Base-by-base conservation (phyloP, 148 eudicot genomes). In the Camellia granthamiana region DNA sequence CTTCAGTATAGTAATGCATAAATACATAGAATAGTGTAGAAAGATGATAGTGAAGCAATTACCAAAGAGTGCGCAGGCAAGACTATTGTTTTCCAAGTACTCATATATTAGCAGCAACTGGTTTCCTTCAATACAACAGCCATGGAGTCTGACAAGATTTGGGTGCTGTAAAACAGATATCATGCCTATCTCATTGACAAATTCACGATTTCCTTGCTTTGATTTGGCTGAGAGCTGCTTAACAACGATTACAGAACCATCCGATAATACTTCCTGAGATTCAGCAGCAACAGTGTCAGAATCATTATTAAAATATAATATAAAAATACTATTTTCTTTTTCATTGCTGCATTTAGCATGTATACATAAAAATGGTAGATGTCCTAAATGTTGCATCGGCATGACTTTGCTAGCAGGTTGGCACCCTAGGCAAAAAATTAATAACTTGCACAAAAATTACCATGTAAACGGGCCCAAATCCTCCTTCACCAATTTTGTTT, bases 381-480 rank as follows among this genome's bases (percentile, higher is more conserved):
- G 23, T 0, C 55, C 52, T 15, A 5, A 69, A 49, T 72, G 43
- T 72, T 72, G 23, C 23, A 23, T 23, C 23, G 23, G 41, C 70
- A 74, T 38, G 47, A 55, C 42, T 38, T 8, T 52, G 55, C 15
- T 43, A 38, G 42, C 42, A 60, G 23, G 72, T 70, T 71, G 69
- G 16, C 23, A 44, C 54, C 67, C 46, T 3, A 1, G 3, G 7
- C 18, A 30, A 1, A 54, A 62, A 49, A 55, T 23, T 13, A 46
- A n/a, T 16, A 52, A 64, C 15, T 61, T 43, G 63, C 9, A 69
- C 16, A 18, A 49, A 49, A 19, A 56, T 70, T 77, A 93, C 97
- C 94, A 91, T 94, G 77, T 87, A 94, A 41, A 94, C 98, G 16
- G 97, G 97, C 5, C 98, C 97, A 58, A 94, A 94, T 18, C 98